A percentile compares a stretch with the other conserved stretches of the same genome.
These are phyloP conservation scores for Solanum virginianum DNA, from an alignment of 257 asterid species.

Conservation along the genomic window DNA sequence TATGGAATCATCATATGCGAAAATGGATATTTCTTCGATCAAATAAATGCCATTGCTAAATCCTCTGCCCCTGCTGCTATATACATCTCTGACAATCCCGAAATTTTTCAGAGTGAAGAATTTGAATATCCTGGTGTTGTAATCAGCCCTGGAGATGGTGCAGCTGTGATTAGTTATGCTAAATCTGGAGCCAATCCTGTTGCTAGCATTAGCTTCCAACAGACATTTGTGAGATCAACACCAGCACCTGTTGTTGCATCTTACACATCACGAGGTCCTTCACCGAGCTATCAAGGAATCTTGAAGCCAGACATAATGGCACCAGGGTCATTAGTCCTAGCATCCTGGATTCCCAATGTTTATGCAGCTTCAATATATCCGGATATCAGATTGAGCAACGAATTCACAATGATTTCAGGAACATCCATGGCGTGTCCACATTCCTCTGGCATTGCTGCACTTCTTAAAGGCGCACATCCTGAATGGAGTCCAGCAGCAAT, in stretches of 20 bases:
- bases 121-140: slow-evolving; percentile 30
- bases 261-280: slow-evolving; percentile 40
- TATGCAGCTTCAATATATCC: slow-evolving; percentile 6
- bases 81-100: slow-evolving; percentile 20
- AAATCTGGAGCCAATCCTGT: slow-evolving; percentile 3
- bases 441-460: background rate
- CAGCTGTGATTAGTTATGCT: slow-evolving; percentile 22
- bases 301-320: slow-evolving; percentile 56
- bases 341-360: slow-evolving; percentile 21
- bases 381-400: background rate
- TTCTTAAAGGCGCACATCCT: background rate
- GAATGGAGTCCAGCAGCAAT: background rate
- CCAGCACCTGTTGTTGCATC: slow-evolving; percentile 44
- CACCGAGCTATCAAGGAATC: slow-evolving; percentile 28
- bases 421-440: background rate
- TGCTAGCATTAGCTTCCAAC: slow-evolving; percentile 36
- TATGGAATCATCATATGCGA: slow-evolving; percentile 15
- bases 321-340: slow-evolving; percentile 32
- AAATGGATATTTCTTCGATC: slow-evolving; percentile 2
- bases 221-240: slow-evolving; percentile 30
- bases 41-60: slow-evolving; percentile 1
- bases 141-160: slow-evolving; percentile 22
- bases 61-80: slow-evolving; percentile 22
- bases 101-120: slow-evolving; percentile 2
- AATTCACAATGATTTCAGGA: slow-evolving; percentile 38